Percentiles rank a stretch among this genome's conserved stretches.
Evolutionary conservation across 148 eudicot species (phyloP).

Genomic region (Heliamphora exappendiculata): DNA sequence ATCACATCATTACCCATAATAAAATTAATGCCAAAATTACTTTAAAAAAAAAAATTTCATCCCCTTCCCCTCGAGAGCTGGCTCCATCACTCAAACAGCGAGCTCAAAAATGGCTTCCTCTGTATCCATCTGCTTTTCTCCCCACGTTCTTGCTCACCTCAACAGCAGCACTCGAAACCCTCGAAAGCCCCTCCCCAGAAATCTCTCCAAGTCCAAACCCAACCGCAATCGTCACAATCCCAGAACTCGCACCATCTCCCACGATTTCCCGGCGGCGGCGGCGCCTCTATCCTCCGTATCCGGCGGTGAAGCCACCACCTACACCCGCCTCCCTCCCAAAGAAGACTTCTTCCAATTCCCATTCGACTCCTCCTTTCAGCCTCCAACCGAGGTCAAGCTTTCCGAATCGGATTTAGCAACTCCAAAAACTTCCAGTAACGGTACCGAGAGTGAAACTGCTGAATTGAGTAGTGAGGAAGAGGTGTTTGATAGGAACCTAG

Average conservation of each 20-base stretch:
- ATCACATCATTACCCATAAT: too few species aligned
- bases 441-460: conserved; percentile 4
- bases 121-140: conserved; percentile 26
- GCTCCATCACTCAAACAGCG: too few species aligned
- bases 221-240: conserved; percentile 21
- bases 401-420: conserved; percentile 19
- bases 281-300: conserved; percentile 16
- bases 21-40: too few species aligned
- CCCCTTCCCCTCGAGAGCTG: background rate
- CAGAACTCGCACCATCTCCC: background rate
- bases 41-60: background rate
- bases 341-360: conserved; percentile 29
- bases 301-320: conserved; percentile 74
- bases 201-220: conserved; percentile 17
- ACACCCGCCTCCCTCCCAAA: conserved; percentile 63
- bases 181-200: conserved; percentile 15
- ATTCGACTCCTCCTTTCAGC: conserved; percentile 5
- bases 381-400: conserved; percentile 29
- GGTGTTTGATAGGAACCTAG: background rate
- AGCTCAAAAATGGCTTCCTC: conserved; percentile 25
- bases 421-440: background rate
- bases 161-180: conserved; percentile 13
- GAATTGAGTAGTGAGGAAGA: conserved; percentile 3
- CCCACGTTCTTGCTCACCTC: conserved; percentile 33
- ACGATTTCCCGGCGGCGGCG: background rate